Base-by-base conservation (phyloP, 345 rosid genomes). In the Fremontodendron californicum region DNA sequence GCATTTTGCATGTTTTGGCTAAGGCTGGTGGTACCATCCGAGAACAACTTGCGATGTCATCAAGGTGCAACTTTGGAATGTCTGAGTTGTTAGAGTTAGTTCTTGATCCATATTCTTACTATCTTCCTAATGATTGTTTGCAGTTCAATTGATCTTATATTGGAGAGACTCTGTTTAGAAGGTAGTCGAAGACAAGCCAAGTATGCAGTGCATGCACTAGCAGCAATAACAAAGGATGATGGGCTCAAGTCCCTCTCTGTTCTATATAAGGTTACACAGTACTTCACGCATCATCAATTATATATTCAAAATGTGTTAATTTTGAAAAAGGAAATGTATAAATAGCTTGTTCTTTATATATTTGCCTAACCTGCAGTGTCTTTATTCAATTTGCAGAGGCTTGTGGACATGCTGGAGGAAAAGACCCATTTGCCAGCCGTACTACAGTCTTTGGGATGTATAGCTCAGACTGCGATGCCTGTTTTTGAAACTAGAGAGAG, bases 221-320 rank as follows among this genome's bases (percentile, higher is more conserved):
- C 97, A 78, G 93, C 99, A 75, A 96, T 96, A 87, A 93, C 98
- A 71, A 93, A 92, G 84, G 99, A 96, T 80, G 99, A 96, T 39
- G 99, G 99, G 52, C 90, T 96, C 64, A 96, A 88, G 87, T 90
- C 99, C 45, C 96, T 96, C 62, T 96, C 99, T 80, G 96, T 96
- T 84, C 80, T 96, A 39, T 96, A 96, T 88, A 96, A 96, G 97
- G 99, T 90, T 81, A 73, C 35, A 51, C 49, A 27, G 46, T 33
- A 57, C 45, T 37, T 73, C 52, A 75, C 60, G 72, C 33, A 51
- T 64, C 31, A 70, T 54, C 42, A 58, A 61, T 54, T 66, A 33
- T 13, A 43, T 21, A 58, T 62, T 11, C 52, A 71, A 75, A 62
- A 25, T 75, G 29, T 42, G 42, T 70, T 71, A 70, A 46, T 29